Evolutionary conservation across 2,329 filamentous ascomycete species (phyloP).

Genomic region (Periconia macrospinosa): DNA sequence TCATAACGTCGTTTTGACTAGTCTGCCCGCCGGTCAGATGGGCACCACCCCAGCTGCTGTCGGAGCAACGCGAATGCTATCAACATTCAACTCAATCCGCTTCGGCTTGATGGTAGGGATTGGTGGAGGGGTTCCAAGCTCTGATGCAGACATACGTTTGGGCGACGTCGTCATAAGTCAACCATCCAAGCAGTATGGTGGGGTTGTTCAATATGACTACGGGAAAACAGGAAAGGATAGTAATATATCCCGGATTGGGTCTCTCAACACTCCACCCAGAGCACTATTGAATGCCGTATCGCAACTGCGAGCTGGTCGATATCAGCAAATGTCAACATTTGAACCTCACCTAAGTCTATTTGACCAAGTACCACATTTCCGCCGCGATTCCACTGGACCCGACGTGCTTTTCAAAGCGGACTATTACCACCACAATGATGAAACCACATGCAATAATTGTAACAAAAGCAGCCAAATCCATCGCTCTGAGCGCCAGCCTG

Average conservation of each 20-base stretch:
- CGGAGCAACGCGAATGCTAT: neutral
- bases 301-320: neutral
- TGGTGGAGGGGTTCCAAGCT: slow-evolving; percentile 1
- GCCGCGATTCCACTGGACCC: neutral
- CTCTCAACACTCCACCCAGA: slow-evolving; percentile 1
- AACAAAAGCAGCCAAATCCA: neutral
- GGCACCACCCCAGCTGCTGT: slow-evolving; percentile 22
- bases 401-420: slow-evolving; percentile 3
- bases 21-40: slow-evolving; percentile 16
- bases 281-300: neutral
- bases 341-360: neutral
- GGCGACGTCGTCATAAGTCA: slow-evolving; percentile 3
- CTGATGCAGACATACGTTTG: neutral
- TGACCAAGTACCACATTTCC: neutral
- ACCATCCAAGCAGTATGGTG: neutral
- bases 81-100: neutral
- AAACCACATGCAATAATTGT: neutral
- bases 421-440: neutral
- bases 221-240: slow-evolving; percentile 1
- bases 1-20: neutral
- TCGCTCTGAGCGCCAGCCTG: neutral
- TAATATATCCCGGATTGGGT: neutral
- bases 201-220: slow-evolving; percentile 5
- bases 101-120: slow-evolving; percentile 1
- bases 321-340: neutral